phyloP scores from a whole-genome alignment of 1,284 basidiomycete species.

The Cutaneotrichosporon sp. region DNA sequence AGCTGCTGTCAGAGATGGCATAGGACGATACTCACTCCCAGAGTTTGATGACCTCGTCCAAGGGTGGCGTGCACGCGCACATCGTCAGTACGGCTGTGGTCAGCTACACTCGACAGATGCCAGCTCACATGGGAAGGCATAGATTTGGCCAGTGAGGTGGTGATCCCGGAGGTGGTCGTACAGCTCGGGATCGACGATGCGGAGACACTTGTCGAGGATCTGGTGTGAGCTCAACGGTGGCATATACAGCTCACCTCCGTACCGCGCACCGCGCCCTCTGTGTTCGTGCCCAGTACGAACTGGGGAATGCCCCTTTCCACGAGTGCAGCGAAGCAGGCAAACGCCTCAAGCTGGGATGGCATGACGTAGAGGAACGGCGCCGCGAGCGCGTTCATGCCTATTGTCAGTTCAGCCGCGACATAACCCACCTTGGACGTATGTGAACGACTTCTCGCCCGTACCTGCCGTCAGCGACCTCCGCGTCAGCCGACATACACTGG shows the following conservation, averaged over 20 bases:
- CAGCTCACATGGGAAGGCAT: slow-evolving; percentile 85
- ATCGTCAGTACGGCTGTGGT: slow-evolving; percentile 78
- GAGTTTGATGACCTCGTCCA: slow-evolving; percentile 85
- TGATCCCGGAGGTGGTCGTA: slow-evolving; percentile 76
- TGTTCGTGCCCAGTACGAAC: slow-evolving; percentile 86
- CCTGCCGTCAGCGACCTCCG: slow-evolving; percentile 5
- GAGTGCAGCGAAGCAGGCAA: slow-evolving; percentile 89
- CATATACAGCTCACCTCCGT: slow-evolving; percentile 62
- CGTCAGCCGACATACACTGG: slow-evolving; percentile 55
- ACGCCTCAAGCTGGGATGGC: slow-evolving; percentile 93
- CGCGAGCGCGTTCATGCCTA: slow-evolving; percentile 91
- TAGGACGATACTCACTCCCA: slow-evolving; percentile 63
- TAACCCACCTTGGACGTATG: slow-evolving; percentile 72
- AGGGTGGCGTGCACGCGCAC: slow-evolving; percentile 91
- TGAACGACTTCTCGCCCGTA: slow-evolving; percentile 34
- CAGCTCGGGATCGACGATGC: slow-evolving; percentile 82
- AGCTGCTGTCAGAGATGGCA: slow-evolving; percentile 47
- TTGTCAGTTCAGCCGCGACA: background rate
- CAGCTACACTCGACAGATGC: slow-evolving; percentile 15
- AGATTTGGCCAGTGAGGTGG: slow-evolving; percentile 94
- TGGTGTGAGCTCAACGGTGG: slow-evolving; percentile 38
- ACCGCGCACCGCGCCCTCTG: slow-evolving; percentile 90
- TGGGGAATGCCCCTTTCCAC: slow-evolving; percentile 89
- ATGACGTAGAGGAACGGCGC: slow-evolving; percentile 95
- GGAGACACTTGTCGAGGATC: slow-evolving; percentile 86